These are phyloP conservation scores for Aspergillus nanangensis DNA, from an alignment of 495 filamentous ascomycete genomes.

Conservation along the genomic window DNA sequence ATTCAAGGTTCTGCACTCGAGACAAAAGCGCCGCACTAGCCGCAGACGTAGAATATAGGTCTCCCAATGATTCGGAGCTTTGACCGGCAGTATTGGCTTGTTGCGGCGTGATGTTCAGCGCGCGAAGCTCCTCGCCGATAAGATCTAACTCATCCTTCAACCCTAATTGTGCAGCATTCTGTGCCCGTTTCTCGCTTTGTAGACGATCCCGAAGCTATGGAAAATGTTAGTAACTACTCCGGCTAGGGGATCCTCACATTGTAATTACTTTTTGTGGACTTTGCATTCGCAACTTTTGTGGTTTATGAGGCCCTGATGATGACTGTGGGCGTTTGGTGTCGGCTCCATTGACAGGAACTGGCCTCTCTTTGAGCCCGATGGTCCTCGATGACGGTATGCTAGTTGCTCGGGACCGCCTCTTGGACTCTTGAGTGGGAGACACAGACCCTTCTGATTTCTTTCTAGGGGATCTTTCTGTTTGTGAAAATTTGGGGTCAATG, in stretches of 20 bases:
- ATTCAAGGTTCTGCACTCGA: slow-evolving; percentile 60
- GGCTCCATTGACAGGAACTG: slow-evolving; percentile 35
- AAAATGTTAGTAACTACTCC: slow-evolving; percentile 2
- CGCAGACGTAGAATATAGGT: slow-evolving; percentile 10
- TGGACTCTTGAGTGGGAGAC: slow-evolving; percentile 37
- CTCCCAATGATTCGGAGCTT: slow-evolving; percentile 9
- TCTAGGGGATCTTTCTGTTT: slow-evolving; percentile 31
- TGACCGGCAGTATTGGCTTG: slow-evolving; percentile 11
- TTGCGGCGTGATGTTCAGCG: slow-evolving; percentile 43
- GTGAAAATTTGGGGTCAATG: slow-evolving; percentile 30
- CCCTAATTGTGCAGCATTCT: slow-evolving; percentile 61
- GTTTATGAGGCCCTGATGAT: slow-evolving; percentile 33
- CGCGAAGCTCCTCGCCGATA: slow-evolving; percentile 77
- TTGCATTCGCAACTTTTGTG: slow-evolving; percentile 76
- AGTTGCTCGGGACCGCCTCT: slow-evolving; percentile 48
- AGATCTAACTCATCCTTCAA: slow-evolving; percentile 74
- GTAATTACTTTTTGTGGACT: slow-evolving; percentile 69
- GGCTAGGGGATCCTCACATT: neutral
- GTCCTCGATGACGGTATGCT: slow-evolving; percentile 46
- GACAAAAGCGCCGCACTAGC: slow-evolving; percentile 43
- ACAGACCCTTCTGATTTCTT: slow-evolving; percentile 33
- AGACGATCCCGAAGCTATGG: slow-evolving; percentile 74
- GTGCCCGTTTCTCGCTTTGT: slow-evolving; percentile 69
- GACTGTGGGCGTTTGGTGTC: slow-evolving; percentile 31
- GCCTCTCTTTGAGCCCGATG: slow-evolving; percentile 48